phyloP scores from a whole-genome alignment of 2,329 filamentous ascomycete species.

The Epichloe coenophiala region DNA sequence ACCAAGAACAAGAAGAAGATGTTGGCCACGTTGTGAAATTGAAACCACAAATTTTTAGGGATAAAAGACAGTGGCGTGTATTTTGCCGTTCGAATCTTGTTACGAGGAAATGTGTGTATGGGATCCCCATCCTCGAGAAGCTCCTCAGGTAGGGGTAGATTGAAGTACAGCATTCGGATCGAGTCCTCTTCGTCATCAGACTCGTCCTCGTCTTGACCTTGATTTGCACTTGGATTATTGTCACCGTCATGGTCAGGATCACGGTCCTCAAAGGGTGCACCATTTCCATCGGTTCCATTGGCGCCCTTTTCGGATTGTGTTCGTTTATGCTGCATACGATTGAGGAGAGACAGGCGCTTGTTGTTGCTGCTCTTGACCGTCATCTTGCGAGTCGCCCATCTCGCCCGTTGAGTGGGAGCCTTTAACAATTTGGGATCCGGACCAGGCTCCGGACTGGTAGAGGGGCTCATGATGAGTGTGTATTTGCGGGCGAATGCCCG shows the following conservation, averaged over 20 bases:
- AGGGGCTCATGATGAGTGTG: constrained; percentile 20
- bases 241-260: constrained; percentile 15
- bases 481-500: constrained; percentile 25
- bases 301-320: constrained; percentile 57
- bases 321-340: constrained; percentile 55
- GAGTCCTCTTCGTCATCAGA: constrained; percentile 26
- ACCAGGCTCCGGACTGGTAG: constrained; percentile 14
- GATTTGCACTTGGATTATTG: constrained; percentile 17
- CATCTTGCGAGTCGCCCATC: constrained; percentile 93
- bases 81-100: constrained; percentile 96
- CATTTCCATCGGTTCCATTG: constrained; percentile 20
- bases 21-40: constrained; percentile 98
- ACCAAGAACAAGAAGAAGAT: constrained; percentile 96
- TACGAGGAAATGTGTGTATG: constrained; percentile 57
- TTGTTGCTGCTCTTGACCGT: constrained; percentile 58
- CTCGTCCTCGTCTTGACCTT: constrained; percentile 23
- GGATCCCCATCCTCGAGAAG: constrained; percentile 69
- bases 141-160: constrained; percentile 61
- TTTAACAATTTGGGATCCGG: constrained; percentile 11
- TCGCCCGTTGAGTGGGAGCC: constrained; percentile 54
- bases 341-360: constrained; percentile 74
- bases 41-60: constrained; percentile 93
- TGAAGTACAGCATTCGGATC: constrained; percentile 65
- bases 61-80: constrained; percentile 93
- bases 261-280: constrained; percentile 15